A percentile compares a stretch with the other conserved stretches of the same genome.
Evolutionary conservation across 169 alveolate genomes (phyloP).

Genomic region (Plasmodium coatneyi): DNA sequence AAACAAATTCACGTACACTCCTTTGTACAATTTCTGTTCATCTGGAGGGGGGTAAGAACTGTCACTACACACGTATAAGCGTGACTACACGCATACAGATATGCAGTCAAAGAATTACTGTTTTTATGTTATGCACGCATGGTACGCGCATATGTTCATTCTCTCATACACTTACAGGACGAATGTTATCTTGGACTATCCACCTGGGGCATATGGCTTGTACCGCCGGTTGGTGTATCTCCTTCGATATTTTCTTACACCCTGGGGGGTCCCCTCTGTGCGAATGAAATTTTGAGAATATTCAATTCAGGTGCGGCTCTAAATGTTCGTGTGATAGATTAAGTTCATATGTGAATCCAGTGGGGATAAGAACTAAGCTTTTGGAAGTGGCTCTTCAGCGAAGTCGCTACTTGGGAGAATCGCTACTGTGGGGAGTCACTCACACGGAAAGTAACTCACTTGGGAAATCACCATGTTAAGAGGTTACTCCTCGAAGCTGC

Average conservation of each 20-base stretch:
- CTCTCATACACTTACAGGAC: not conserved
- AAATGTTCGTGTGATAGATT: not conserved
- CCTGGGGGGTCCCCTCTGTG: not conserved
- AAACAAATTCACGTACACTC: not conserved
- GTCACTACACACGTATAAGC: not conserved
- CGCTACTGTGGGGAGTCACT: not conserved
- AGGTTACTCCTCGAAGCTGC: not conserved
- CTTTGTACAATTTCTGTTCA: not conserved
- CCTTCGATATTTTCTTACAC: not conserved
- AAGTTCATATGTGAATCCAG: not conserved
- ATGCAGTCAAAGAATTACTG: not conserved
- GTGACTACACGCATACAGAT: not conserved
- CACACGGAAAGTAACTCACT: not conserved
- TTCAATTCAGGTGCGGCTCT: not conserved
- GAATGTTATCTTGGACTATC: not conserved
- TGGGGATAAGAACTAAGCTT: not conserved
- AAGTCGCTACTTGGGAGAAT: not conserved
- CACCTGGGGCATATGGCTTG: not conserved
- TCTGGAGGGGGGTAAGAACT: not conserved
- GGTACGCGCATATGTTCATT: not conserved
- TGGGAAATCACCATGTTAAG: not conserved
- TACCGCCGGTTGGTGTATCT: not conserved
- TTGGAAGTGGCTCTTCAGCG: not conserved
- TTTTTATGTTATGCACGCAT: not conserved
- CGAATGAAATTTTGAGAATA: not conserved